phyloP scores from a whole-genome alignment of 495 filamentous ascomycete genomes.

The Daldinia bambusicola region DNA sequence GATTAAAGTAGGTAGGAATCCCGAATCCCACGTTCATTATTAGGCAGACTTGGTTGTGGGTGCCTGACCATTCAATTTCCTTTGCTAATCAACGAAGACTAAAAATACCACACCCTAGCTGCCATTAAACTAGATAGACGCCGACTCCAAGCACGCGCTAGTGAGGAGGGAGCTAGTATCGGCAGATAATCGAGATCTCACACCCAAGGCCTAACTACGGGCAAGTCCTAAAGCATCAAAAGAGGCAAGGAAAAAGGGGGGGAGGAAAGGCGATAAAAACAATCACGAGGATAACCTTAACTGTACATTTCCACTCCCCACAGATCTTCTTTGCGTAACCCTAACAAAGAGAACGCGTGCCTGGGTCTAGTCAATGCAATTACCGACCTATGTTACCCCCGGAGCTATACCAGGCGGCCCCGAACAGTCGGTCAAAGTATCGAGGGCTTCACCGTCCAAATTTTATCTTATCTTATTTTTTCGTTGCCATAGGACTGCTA shows the following conservation, averaged over 20 bases:
- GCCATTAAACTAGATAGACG: too few species aligned
- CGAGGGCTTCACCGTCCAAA: slow-evolving; percentile 13
- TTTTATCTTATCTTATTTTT: too few species aligned
- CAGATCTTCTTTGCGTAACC: slow-evolving; percentile 27
- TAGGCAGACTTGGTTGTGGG: neutral
- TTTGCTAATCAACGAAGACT: neutral
- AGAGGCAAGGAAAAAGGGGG: neutral
- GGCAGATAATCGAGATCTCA: neutral
- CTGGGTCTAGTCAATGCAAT: slow-evolving; percentile 12
- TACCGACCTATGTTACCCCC: slow-evolving; percentile 34
- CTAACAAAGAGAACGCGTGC: slow-evolving; percentile 6
- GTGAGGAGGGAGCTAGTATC: neutral
- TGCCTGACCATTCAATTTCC: slow-evolving; percentile 1
- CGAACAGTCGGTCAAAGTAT: slow-evolving; percentile 40
- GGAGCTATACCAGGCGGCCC: slow-evolving; percentile 36
- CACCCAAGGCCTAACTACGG: neutral
- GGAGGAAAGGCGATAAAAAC: neutral
- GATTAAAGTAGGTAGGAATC: too few species aligned
- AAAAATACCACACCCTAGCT: neutral
- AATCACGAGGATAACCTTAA: slow-evolving; percentile 12
- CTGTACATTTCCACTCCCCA: slow-evolving; percentile 7
- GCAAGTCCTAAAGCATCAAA: neutral
- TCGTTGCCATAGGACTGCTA: slow-evolving; percentile 1
- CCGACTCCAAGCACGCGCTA: neutral
- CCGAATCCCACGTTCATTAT: neutral